Evolutionary conservation across 176 grass and related monocot species (phyloP).

Genomic region (Oryza meridionalis): DNA sequence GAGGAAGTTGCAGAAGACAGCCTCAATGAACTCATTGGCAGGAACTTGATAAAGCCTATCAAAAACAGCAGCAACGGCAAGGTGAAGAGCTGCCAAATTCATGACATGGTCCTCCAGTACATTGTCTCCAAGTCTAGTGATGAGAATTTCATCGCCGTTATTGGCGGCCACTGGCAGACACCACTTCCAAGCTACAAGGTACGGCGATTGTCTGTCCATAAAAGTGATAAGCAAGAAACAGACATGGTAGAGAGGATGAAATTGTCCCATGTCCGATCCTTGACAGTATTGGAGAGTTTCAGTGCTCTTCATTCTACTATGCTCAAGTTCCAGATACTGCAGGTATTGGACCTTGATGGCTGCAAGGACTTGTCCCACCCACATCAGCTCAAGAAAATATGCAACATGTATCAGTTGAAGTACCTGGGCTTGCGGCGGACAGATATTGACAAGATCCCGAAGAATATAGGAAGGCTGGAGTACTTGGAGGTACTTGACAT

Average conservation of each 20-base stretch:
- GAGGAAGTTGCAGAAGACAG: conserved; percentile 33
- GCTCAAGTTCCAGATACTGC: neutral
- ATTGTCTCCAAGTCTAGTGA: conserved; percentile 37
- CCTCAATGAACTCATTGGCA: conserved; percentile 30
- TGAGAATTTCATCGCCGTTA: conserved; percentile 35
- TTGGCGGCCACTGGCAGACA: conserved; percentile 38
- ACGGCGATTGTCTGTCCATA: neutral
- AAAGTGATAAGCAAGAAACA: neutral
- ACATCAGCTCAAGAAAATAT: conserved; percentile 13
- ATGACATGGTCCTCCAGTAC: conserved; percentile 46
- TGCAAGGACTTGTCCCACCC: conserved; percentile 11
- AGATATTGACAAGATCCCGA: neutral
- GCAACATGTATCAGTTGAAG: conserved; percentile 32
- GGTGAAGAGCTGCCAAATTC: conserved; percentile 40
- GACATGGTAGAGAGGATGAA: neutral
- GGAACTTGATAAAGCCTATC: conserved; percentile 29
- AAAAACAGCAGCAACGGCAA: conserved; percentile 19
- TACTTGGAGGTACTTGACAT: conserved; percentile 41
- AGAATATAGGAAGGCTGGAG: neutral
- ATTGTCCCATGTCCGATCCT: neutral
- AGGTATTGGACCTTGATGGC: conserved; percentile 36
- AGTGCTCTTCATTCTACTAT: neutral
- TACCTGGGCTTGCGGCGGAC: conserved; percentile 29
- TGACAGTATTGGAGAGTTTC: neutral
- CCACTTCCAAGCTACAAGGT: conserved; percentile 32